Conservation (phyloP, 2,329 filamentous ascomycete species). For the Stagonosporopsis chrysanthemi region DNA sequence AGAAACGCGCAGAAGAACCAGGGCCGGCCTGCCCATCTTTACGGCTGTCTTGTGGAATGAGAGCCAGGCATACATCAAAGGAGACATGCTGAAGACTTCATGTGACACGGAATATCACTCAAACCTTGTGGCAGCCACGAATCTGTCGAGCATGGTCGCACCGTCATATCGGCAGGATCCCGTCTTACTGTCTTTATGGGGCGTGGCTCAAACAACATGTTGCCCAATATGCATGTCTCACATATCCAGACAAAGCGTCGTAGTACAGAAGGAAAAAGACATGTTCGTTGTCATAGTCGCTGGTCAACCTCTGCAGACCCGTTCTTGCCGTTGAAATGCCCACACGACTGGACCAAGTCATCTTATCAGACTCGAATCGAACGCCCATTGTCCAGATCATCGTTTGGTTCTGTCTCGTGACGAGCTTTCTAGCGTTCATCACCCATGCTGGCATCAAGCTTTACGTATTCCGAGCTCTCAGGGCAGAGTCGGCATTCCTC, state of each 20-base stretch:
- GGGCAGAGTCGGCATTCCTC: slow-evolving; percentile 24
- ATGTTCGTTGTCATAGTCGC: slow-evolving; percentile 8
- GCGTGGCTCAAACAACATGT: neutral
- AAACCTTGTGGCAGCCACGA: neutral
- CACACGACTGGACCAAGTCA: slow-evolving; percentile 21
- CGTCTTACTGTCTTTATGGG: neutral
- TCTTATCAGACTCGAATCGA: slow-evolving; percentile 27
- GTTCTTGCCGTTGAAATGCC: slow-evolving; percentile 9
- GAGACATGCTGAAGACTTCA: neutral
- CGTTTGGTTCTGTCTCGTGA: slow-evolving; percentile 31
- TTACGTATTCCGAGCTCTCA: slow-evolving; percentile 27
- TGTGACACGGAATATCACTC: neutral
- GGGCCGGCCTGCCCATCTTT: neutral
- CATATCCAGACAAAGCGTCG: slow-evolving; percentile 1
- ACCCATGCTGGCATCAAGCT: slow-evolving; percentile 32
- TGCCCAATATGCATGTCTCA: neutral
- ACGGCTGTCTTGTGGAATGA: neutral
- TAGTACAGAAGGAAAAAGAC: slow-evolving; percentile 10
- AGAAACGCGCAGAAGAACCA: neutral
- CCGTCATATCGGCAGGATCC: neutral
- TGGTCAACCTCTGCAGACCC: slow-evolving; percentile 1
- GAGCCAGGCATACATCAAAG: neutral
- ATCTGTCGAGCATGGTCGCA: neutral
- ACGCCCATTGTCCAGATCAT: slow-evolving; percentile 37
- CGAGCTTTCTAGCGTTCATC: slow-evolving; percentile 29